phyloP scores from a whole-genome alignment of 2,329 filamentous ascomycete species.

The Xylariaceae sp. region DNA sequence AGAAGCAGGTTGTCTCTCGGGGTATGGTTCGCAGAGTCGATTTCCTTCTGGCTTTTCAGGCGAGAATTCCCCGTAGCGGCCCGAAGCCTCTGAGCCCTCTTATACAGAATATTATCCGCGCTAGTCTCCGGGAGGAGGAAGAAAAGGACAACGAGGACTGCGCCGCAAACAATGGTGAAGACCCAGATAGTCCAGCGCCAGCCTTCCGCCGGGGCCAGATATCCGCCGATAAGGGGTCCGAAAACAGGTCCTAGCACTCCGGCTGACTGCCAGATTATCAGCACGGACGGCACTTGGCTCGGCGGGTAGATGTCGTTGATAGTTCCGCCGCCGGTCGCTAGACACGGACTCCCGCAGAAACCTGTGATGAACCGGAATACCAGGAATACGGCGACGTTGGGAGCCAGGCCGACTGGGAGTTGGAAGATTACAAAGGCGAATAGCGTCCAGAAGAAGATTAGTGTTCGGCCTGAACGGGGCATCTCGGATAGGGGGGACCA shows the following conservation, averaged over 20 bases:
- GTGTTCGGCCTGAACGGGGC: conserved; percentile 45
- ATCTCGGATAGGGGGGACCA: conserved; percentile 46
- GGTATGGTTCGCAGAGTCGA: conserved; percentile 37
- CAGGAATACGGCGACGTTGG: conserved; percentile 51
- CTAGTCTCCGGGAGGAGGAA: conserved; percentile 28
- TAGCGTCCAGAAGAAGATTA: conserved; percentile 49
- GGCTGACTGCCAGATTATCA: conserved; percentile 41
- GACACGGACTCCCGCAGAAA: conserved; percentile 38
- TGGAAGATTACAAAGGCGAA: conserved; percentile 51
- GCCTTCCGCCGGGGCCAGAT: conserved; percentile 13
- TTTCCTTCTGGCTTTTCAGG: conserved; percentile 54
- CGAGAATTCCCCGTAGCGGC: conserved; percentile 25
- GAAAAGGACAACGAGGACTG: conserved; percentile 42
- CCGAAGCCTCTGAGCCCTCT: conserved; percentile 35
- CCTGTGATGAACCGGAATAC: conserved; percentile 50
- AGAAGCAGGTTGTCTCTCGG: conserved; percentile 45
- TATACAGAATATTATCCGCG: too few relatives aligned
- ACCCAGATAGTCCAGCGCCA: conserved; percentile 51
- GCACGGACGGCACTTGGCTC: conserved; percentile 30
- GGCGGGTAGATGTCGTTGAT: conserved; percentile 20
- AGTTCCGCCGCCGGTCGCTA: too few relatives aligned
- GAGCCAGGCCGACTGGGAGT: conserved; percentile 49
- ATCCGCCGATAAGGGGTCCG: conserved; percentile 46
- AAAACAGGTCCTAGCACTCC: conserved; percentile 44
- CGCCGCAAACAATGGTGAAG: conserved; percentile 41